Evolutionary conservation across 106 monocot genomes (phyloP).

Genomic region (Dioscorea dumetorum): DNA sequence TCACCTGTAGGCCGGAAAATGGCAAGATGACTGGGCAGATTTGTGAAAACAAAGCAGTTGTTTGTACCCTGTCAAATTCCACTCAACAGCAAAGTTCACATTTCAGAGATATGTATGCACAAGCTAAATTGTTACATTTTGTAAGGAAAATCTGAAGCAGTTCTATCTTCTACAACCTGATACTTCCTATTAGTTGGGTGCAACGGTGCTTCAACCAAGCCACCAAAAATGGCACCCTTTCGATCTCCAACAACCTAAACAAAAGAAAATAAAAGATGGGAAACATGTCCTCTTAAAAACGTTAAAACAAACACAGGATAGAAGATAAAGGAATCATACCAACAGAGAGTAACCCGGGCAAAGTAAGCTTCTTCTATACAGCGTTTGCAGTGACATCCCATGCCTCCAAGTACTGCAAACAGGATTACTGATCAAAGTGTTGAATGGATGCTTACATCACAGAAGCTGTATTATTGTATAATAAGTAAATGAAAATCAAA

Average conservation of each 20-base stretch:
- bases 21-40: constrained; percentile 51
- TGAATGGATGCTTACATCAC: not conserved
- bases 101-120: not conserved
- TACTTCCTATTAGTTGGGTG: constrained; percentile 76
- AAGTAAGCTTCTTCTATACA: constrained; percentile 87
- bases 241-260: constrained; percentile 82
- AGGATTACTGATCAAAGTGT: not conserved
- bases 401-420: constrained; percentile 90
- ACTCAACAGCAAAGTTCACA: not conserved
- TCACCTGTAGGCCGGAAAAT: constrained; percentile 92
- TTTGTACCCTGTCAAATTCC: constrained; percentile 58
- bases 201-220: constrained; percentile 84
- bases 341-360: constrained; percentile 86
- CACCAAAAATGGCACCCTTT: constrained; percentile 94
- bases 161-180: constrained; percentile 45
- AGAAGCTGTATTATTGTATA: no score
- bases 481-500: not conserved
- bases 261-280: not conserved
- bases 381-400: constrained; percentile 89
- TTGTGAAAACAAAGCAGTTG: constrained; percentile 80
- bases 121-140: not conserved
- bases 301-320: not conserved
- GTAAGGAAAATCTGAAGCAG: not conserved
- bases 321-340: constrained; percentile 25
- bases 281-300: not conserved